Evolutionary conservation across 768 basidiomycete species (phyloP).

Genomic region (Baorangia bicolor): DNA sequence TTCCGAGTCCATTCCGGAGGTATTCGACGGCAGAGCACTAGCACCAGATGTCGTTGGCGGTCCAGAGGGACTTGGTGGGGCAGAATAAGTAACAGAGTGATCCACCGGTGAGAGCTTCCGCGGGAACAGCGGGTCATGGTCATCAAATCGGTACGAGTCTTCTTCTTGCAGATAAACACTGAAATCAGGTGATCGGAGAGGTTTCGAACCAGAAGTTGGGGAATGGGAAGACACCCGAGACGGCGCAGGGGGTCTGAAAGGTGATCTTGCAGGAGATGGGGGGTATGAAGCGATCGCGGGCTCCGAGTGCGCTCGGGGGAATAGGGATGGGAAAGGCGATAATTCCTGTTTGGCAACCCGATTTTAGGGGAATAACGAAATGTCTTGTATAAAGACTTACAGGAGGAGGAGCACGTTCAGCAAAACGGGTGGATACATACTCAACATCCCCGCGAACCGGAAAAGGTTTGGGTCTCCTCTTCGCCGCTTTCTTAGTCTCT

Average conservation of each 20-base stretch:
- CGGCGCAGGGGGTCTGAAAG: background rate
- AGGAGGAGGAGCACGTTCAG: background rate
- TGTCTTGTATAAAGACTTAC: conserved; percentile 16
- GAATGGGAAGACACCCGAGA: conserved; percentile 15
- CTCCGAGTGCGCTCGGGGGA: conserved; percentile 12
- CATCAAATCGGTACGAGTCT: conserved; percentile 12
- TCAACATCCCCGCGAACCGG: conserved; percentile 15
- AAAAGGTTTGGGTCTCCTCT: conserved; percentile 26
- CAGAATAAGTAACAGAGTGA: conserved; percentile 1
- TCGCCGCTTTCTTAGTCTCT: conserved; percentile 15
- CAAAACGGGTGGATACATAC: background rate
- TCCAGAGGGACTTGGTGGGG: conserved; percentile 16
- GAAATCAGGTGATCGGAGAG: conserved; percentile 12
- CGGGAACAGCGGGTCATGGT: background rate
- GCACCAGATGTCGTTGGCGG: conserved; percentile 18
- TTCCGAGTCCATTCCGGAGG: conserved; percentile 17
- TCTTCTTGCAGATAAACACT: conserved; percentile 15
- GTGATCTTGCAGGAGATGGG: conserved; percentile 4
- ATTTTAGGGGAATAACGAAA: background rate
- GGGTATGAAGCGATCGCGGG: conserved; percentile 6
- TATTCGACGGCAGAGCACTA: conserved; percentile 15
- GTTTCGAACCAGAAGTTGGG: background rate
- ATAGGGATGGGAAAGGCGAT: background rate
- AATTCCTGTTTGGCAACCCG: conserved; percentile 4
- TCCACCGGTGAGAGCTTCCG: conserved; percentile 5